These are phyloP conservation scores for Casuarina glauca DNA, from an alignment of 306 rosid species.

Conservation along the genomic window DNA sequence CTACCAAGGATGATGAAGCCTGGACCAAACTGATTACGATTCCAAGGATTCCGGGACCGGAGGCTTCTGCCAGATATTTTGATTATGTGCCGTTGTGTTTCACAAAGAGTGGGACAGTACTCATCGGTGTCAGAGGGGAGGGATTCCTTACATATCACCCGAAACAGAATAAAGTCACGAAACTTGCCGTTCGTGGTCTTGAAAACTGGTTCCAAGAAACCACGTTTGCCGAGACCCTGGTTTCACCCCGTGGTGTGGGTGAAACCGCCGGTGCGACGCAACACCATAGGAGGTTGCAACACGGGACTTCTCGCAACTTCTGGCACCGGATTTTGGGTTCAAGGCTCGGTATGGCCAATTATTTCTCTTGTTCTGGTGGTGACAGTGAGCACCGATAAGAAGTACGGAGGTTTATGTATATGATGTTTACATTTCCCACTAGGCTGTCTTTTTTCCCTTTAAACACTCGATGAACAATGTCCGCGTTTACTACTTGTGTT, in stretches of 20 bases:
- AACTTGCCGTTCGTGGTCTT: slow-evolving; percentile 19
- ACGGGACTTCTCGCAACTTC: background rate
- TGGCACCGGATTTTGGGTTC: slow-evolving; percentile 22
- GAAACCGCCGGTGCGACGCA: background rate
- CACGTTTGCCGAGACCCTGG: slow-evolving; percentile 38
- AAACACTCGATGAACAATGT: background rate
- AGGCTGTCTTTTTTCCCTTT: background rate
- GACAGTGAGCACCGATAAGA: background rate
- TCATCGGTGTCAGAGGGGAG: slow-evolving; percentile 37
- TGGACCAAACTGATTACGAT: slow-evolving; percentile 32
- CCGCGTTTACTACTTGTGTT: background rate
- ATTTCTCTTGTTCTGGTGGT: slow-evolving; percentile 16
- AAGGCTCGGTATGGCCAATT: slow-evolving; percentile 7
- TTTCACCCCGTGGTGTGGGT: slow-evolving; percentile 29
- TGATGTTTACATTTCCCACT: too few species aligned
- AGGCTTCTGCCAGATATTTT: slow-evolving; percentile 2
- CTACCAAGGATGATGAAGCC: slow-evolving; percentile 27
- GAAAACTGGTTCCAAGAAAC: slow-evolving; percentile 44
- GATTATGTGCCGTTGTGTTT: slow-evolving; percentile 40
- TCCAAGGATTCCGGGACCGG: slow-evolving; percentile 13
- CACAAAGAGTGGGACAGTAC: slow-evolving; percentile 29
- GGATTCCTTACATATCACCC: slow-evolving; percentile 36
- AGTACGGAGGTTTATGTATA: background rate
- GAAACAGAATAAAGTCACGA: slow-evolving; percentile 3
- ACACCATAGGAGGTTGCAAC: background rate